Percentiles rank a stretch among this genome's conserved stretches.
phyloP scores from a whole-genome alignment of 2,329 filamentous ascomycete species.

The Fusarium pininemorale region DNA sequence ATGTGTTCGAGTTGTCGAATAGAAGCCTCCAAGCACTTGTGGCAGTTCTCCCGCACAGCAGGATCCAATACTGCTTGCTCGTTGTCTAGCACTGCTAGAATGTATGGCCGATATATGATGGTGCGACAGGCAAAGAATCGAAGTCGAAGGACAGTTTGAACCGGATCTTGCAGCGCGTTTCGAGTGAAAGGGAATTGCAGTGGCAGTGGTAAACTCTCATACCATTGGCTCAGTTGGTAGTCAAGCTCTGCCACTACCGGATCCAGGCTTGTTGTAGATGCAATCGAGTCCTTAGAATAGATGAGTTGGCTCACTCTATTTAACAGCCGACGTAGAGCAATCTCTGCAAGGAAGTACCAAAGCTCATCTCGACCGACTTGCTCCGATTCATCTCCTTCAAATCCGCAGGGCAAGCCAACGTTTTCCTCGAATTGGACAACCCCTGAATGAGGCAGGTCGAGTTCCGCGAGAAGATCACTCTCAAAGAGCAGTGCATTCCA shows the following conservation, averaged over 20 bases:
- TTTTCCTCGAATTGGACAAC: conserved; percentile 85
- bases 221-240: conserved; percentile 86
- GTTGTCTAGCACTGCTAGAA: conserved; percentile 81
- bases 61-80: conserved; percentile 77
- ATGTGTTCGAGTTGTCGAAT: conserved; percentile 83
- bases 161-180: conserved; percentile 72
- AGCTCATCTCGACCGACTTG: conserved; percentile 77
- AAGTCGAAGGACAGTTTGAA: conserved; percentile 81
- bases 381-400: conserved; percentile 74
- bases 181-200: conserved; percentile 81
- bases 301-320: conserved; percentile 83
- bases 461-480: conserved; percentile 80
- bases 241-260: conserved; percentile 83
- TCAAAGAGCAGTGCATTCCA: conserved; percentile 87
- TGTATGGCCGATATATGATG: conserved; percentile 87
- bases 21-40: conserved; percentile 83
- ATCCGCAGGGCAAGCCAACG: conserved; percentile 80
- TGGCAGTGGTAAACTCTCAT: conserved; percentile 77
- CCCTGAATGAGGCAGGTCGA: conserved; percentile 84
- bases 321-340: conserved; percentile 78
- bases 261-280: conserved; percentile 77
- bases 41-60: conserved; percentile 78
- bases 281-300: conserved; percentile 77
- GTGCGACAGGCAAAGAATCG: conserved; percentile 87
- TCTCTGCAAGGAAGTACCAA: conserved; percentile 88